Conservation (phyloP, 2,329 filamentous ascomycete species). For the Epichloe festucae region DNA sequence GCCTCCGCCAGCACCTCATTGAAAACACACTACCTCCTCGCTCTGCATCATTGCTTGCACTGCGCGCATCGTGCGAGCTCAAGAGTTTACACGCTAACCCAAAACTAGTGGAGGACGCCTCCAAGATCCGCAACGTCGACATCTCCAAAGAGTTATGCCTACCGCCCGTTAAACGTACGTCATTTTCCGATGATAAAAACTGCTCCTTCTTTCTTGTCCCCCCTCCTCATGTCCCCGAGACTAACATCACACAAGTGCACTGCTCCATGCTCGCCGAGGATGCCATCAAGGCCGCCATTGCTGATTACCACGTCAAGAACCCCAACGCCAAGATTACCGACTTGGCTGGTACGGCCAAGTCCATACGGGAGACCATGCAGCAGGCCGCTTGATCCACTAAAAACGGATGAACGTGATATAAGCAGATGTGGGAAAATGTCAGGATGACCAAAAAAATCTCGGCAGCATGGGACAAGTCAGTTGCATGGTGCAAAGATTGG, state of each 20-base stretch:
- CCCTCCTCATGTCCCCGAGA: conserved; percentile 6
- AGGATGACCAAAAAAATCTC: not conserved
- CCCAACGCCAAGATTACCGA: conserved; percentile 46
- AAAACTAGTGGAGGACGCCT: conserved; percentile 62
- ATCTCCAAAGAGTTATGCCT: conserved; percentile 93
- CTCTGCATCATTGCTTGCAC: not conserved
- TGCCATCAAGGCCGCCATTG: conserved; percentile 82
- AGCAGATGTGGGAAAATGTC: not conserved
- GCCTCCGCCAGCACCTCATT: not conserved
- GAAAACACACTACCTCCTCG: no score
- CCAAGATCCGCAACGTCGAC: conserved; percentile 88
- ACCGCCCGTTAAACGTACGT: conserved; percentile 75
- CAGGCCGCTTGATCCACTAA: conserved; percentile 3
- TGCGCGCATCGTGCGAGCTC: not conserved
- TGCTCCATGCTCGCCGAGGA: conserved; percentile 89
- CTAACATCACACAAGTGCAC: conserved; percentile 47
- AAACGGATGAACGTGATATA: not conserved
- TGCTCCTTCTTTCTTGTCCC: conserved; percentile 11
- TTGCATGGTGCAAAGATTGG: not conserved
- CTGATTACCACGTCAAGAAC: conserved; percentile 78
- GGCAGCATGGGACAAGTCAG: not conserved
- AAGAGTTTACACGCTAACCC: no score
- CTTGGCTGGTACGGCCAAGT: conserved; percentile 54
- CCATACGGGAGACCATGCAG: conserved; percentile 13
- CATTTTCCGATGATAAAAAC: not conserved